Evolutionary conservation across 202 grass and related monocot species (phyloP), one percentile per base, ranked within the genome.

Genomic region (Eragrostis tef): DNA sequence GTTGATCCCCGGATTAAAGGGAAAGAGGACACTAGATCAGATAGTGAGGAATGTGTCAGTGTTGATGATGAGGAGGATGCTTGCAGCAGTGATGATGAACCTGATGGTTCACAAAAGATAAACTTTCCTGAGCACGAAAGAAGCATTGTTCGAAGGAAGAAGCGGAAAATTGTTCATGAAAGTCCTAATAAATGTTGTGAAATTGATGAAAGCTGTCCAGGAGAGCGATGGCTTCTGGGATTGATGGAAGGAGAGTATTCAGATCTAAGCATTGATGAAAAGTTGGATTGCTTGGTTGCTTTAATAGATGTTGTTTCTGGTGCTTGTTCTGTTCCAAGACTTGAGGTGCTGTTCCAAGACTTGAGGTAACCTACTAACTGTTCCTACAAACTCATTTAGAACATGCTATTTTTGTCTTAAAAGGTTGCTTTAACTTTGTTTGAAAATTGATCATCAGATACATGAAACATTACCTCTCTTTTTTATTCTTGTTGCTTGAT

Each of bases 191-290:
- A 89, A 83, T 87, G 80, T 74, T 89, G 52, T 84, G 96, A 96
- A 93, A 99, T 96, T 86, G 96, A 99, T 81, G 93, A 99, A 88
- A 99, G 96, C 79, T 96, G 84, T 90, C 74, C 89, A 1, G 91
- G 97, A 62, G 97, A 99, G 75, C 77, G 71, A 66, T 99, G 93
- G 93, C 87, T 99, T 59, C 64, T 96, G 56, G 97, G 93, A 64
- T 89, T 99, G 85, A 93, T 99, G 97, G 93, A 99, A 85, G 96
- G 97, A 34, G 90, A 99, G 66, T 96, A 99, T 64, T 91, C 89
- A 52, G 87, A 93, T 61, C 86, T 96, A 82, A 96, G 87, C 81
- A 93, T 99, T 63, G 93, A 99, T 76, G 97, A 99, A 83, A 99
- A 96, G 75, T 85, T 99, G 71, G 91, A 99, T 85, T 90, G 86